phyloP scores from a whole-genome alignment of 2,329 filamentous ascomycete genomes.

The Alternaria sp. region DNA sequence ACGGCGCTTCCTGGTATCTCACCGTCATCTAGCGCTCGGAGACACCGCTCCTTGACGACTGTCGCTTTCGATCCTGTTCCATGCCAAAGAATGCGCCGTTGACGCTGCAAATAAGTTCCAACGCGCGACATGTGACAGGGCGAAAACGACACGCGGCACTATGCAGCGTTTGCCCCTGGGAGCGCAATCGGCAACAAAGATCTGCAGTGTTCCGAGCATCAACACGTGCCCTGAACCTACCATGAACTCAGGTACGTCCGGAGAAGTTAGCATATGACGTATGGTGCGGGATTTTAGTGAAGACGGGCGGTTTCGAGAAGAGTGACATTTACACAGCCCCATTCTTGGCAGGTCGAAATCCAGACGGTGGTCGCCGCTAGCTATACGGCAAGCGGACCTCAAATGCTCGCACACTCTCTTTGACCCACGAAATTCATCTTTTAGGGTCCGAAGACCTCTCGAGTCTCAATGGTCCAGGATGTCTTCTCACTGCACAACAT shows the following conservation, averaged over 20 bases:
- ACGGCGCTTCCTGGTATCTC: background rate
- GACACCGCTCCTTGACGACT: background rate
- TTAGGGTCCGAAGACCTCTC: conserved; percentile 2
- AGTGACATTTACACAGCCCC: conserved; percentile 27
- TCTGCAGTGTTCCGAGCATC: background rate
- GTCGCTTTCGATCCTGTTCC: background rate
- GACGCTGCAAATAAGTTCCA: background rate
- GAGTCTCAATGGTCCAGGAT: conserved; percentile 31
- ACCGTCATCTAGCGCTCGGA: conserved; percentile 1
- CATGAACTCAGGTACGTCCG: background rate
- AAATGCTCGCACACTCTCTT: conserved; percentile 23
- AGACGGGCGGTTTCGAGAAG: conserved; percentile 5
- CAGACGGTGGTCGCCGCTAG: conserved; percentile 23
- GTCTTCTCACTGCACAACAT: conserved; percentile 33
- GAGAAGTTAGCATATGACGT: conserved; percentile 15
- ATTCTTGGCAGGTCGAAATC: conserved; percentile 21
- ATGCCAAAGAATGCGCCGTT: background rate
- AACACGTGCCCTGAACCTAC: conserved; percentile 1
- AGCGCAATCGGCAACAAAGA: background rate
- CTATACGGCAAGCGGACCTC: conserved; percentile 17
- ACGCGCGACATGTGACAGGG: conserved; percentile 4
- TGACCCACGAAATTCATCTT: conserved; percentile 7
- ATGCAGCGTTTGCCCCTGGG: background rate
- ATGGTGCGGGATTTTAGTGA: conserved; percentile 21
- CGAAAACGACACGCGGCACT: conserved; percentile 3